These are phyloP conservation scores for Hamiltosporidium tvaerminnensis DNA, from an alignment of 371 early-diverging fungal species.

Conservation along the genomic window DNA sequence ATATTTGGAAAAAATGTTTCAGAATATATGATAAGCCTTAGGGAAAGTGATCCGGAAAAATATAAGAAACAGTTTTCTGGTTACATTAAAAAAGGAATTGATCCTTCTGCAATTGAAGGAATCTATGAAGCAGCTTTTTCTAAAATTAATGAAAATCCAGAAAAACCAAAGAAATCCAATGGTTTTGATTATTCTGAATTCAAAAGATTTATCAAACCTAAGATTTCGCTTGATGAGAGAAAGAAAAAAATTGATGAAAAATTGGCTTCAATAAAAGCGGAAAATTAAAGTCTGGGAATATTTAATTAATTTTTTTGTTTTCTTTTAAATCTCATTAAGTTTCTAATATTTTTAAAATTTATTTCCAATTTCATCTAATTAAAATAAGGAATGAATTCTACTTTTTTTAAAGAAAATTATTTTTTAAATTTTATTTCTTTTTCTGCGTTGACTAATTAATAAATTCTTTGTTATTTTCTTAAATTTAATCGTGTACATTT, in stretches of 20 bases:
- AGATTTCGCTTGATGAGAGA: conserved; percentile 43
- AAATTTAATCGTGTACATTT: no score
- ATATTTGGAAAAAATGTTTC: conserved; percentile 93
- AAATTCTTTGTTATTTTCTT: no score
- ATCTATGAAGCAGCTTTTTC: conserved; percentile 81
- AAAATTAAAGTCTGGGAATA: background rate
- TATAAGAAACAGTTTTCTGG: conserved; percentile 86
- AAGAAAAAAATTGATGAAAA: conserved; percentile 36
- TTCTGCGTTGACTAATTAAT: no score
- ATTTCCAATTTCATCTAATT: no score
- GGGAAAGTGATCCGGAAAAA: conserved; percentile 89
- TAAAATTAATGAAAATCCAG: conserved; percentile 74
- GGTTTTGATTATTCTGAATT: conserved; percentile 30
- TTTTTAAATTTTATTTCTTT: no score
- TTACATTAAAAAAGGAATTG: conserved; percentile 74
- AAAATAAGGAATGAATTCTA: no score
- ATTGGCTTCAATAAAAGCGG: conserved; percentile 13
- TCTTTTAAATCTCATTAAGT: no score
- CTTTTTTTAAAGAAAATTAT: no score
- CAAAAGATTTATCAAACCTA: conserved; percentile 33
- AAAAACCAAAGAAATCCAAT: background rate
- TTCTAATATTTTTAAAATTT: no score
- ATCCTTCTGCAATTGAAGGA: conserved; percentile 76
- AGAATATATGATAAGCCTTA: conserved; percentile 86
- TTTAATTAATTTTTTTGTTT: no score